These are phyloP conservation scores for Erythrophleum fordii DNA, from an alignment of 306 rosid species.

Conservation along the genomic window DNA sequence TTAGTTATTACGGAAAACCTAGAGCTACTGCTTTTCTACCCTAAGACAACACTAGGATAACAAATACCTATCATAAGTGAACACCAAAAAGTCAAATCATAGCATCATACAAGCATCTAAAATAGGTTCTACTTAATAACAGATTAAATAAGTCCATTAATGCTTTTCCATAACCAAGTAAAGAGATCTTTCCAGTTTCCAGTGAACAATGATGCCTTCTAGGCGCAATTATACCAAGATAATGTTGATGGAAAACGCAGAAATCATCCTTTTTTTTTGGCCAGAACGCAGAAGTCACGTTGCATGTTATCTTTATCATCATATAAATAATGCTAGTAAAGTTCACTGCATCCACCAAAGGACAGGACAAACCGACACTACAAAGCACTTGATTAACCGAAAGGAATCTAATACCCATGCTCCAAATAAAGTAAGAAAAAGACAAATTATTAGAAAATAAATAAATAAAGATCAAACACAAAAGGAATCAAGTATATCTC, in stretches of 20 bases:
- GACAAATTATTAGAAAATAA: too few species aligned
- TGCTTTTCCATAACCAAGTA: too few species aligned
- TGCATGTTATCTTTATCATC: conserved; percentile 23
- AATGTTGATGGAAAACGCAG: too few species aligned
- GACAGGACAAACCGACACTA: background rate
- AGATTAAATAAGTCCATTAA: conserved; percentile 27
- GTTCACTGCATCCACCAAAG: conserved; percentile 22
- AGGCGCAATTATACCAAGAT: conserved; percentile 51
- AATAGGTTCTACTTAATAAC: background rate
- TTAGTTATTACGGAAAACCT: conserved; percentile 46
- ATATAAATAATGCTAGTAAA: conserved; percentile 37
- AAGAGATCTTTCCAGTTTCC: conserved; percentile 26
- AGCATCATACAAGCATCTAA: conserved; percentile 29
- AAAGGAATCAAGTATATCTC: background rate
- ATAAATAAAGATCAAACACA: too few species aligned
- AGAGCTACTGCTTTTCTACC: conserved; percentile 38
- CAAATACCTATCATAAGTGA: conserved; percentile 26
- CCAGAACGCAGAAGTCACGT: conserved; percentile 13
- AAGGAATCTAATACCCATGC: background rate
- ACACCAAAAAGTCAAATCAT: conserved; percentile 36
- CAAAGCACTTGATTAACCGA: background rate
- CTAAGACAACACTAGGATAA: conserved; percentile 37
- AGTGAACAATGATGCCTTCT: conserved; percentile 46
- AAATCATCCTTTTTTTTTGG: too few species aligned
- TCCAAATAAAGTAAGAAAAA: background rate